These are phyloP conservation scores for Phytopythium ostracodes DNA, from an alignment of 352 stramenopile species.

Conservation along the genomic window DNA sequence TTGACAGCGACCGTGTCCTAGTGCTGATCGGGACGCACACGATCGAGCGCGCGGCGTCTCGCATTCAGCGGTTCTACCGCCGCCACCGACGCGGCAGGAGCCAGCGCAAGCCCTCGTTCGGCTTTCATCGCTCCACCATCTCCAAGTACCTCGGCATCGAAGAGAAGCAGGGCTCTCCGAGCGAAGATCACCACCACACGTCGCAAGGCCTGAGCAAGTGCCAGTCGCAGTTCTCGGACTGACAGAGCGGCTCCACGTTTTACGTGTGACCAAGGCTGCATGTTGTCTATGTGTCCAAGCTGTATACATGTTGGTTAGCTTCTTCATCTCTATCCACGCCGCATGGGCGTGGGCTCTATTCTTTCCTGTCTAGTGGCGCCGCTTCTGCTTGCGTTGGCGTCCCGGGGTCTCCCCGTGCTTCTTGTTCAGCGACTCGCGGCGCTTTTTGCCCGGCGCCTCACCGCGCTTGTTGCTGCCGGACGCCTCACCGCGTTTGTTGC, in stretches of 20 bases:
- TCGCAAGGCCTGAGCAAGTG: not conserved
- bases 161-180: not conserved
- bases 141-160: conserved; percentile 26
- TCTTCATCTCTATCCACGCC: not conserved
- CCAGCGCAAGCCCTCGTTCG: conserved; percentile 3
- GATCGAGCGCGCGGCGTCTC: conserved; percentile 50
- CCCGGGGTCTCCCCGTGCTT: conserved; percentile 10
- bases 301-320: not conserved
- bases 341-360: not conserved
- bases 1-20: conserved; percentile 53
- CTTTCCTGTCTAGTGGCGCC: not conserved
- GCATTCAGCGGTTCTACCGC: conserved; percentile 52
- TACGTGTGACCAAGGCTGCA: not conserved
- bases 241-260: conserved; percentile 2
- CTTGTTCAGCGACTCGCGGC: conserved; percentile 1
- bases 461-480: conserved; percentile 1
- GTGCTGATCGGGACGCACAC: conserved; percentile 74
- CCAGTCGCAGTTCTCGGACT: not conserved
- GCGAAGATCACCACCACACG: not conserved
- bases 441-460: conserved; percentile 8
- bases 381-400: conserved; percentile 7
- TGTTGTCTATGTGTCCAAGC: not conserved
- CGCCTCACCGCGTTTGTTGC: not conserved
- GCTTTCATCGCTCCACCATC: conserved; percentile 20
- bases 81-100: not conserved